A percentile compares a stretch with the other conserved stretches of the same genome.
Evolutionary conservation across 768 basidiomycete species (phyloP).

Genomic region (Pleurotus eryngii): DNA sequence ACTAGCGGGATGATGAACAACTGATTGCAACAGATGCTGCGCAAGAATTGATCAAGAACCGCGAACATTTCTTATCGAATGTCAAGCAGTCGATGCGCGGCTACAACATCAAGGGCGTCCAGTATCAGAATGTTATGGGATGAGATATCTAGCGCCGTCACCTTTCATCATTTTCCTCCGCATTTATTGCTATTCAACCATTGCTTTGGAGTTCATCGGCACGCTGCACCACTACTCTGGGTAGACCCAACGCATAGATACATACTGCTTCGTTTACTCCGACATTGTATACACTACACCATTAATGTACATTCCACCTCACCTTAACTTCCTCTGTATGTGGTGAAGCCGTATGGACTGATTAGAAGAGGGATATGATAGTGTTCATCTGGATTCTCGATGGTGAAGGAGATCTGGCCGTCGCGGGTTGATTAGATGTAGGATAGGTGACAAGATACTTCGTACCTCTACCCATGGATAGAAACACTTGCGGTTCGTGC

Average conservation of each 20-base stretch:
- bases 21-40: constrained; percentile 73
- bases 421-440: constrained; percentile 5
- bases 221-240: constrained; percentile 7
- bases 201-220: constrained; percentile 15
- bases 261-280: background rate
- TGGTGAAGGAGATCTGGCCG: constrained; percentile 73
- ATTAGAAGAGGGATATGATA: constrained; percentile 91
- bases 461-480: constrained; percentile 89
- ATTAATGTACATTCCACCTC: constrained; percentile 16
- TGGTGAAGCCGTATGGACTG: constrained; percentile 89
- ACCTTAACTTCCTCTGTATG: constrained; percentile 81
- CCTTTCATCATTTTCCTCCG: constrained; percentile 16
- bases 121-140: constrained; percentile 72
- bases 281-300: constrained; percentile 5
- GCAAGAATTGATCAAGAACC: constrained; percentile 85
- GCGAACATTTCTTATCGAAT: constrained; percentile 79
- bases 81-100: constrained; percentile 90
- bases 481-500: constrained; percentile 61
- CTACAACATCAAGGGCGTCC: constrained; percentile 67
- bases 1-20: too few species aligned
- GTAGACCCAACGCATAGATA: constrained; percentile 18
- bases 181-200: constrained; percentile 9
- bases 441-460: background rate
- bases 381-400: constrained; percentile 73
- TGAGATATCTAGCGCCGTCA: constrained; percentile 23